Evolutionary conservation across 306 rosid genomes (phyloP).

Genomic region (peach (Prunus persica)): Prunus_persica_NCBIv2 NC_034013.1:12361501-12362000

Average conservation of each 20-base stretch:
- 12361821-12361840: constrained; percentile 27
- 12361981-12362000: constrained; percentile 16
- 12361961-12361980: constrained; percentile 45
- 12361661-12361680: no score
- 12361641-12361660: no score
- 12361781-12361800: not conserved
- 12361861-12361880: constrained; percentile 58
- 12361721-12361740: no score
- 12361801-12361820: not conserved
- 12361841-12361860: constrained; percentile 45
- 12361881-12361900: constrained; percentile 68
- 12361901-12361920: constrained; percentile 82
- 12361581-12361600: no score
- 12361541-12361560: no score
- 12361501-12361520: no score
- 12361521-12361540: no score
- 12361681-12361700: no score
- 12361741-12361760: not conserved
- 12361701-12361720: no score
- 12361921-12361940: constrained; percentile 81
- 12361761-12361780: not conserved
- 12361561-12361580: no score
- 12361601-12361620: no score
- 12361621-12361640: no score
- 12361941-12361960: constrained; percentile 60